Evolutionary conservation across 371 early-diverging fungal species (phyloP).

Genomic region (Nematocida minor): DNA sequence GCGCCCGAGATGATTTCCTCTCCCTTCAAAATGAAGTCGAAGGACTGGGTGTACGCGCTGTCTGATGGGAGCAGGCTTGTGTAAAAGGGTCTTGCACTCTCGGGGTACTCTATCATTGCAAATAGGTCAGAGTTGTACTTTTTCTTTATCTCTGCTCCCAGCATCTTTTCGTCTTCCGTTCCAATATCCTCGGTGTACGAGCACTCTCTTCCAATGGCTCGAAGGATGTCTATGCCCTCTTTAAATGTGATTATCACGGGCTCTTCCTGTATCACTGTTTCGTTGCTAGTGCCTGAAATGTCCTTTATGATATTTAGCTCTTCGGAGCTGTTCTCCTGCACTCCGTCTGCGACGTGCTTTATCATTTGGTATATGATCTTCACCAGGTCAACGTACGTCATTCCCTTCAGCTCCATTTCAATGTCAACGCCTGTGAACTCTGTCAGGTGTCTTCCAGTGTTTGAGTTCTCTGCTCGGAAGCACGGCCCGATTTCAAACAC

Average conservation of each 20-base stretch:
- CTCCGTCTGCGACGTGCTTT: slow-evolving; percentile 67
- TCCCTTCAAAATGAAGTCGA: slow-evolving; percentile 98
- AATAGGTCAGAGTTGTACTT: slow-evolving; percentile 94
- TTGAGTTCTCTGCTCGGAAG: slow-evolving; percentile 96
- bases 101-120: slow-evolving; percentile 96
- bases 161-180: slow-evolving; percentile 80
- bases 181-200: slow-evolving; percentile 70
- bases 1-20: slow-evolving; percentile 99
- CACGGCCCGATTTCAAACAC: slow-evolving; percentile 98
- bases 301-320: slow-evolving; percentile 75
- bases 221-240: slow-evolving; percentile 81
- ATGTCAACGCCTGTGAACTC: slow-evolving; percentile 98
- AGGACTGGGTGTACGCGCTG: slow-evolving; percentile 81
- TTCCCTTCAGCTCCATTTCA: slow-evolving; percentile 89
- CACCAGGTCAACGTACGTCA: slow-evolving; percentile 90
- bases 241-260: slow-evolving; percentile 76
- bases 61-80: slow-evolving; percentile 78
- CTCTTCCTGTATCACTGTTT: slow-evolving; percentile 76
- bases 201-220: slow-evolving; percentile 77
- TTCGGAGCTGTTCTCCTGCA: slow-evolving; percentile 77
- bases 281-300: slow-evolving; percentile 85
- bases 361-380: slow-evolving; percentile 82
- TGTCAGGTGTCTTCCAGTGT: slow-evolving; percentile 96
- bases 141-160: slow-evolving; percentile 84
- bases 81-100: slow-evolving; percentile 91